Evolutionary conservation across 805 yeast species (phyloP), one percentile per base, ranked within the genome.

Genomic region (Martiniozyma abietophila): DNA sequence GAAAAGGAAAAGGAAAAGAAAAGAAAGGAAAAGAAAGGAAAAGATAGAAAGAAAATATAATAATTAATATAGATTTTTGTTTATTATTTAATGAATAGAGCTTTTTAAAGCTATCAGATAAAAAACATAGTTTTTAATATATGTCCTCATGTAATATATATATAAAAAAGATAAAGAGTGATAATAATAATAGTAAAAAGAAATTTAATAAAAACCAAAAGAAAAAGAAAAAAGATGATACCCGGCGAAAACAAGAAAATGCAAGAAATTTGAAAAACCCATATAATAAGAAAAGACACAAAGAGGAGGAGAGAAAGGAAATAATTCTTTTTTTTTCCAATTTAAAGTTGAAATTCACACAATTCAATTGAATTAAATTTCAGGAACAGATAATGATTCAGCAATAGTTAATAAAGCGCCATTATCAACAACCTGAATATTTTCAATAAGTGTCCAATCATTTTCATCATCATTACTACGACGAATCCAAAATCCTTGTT

Each of bases 321-420:
- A n/a, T n/a, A n/a, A n/a, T n/a, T n/a, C n/a, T n/a, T n/a, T n/a
- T n/a, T n/a, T n/a, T n/a, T n/a, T n/a, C n/a, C n/a, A n/a, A n/a
- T n/a, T n/a, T n/a, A n/a, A n/a, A n/a, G n/a, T n/a, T n/a, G n/a
- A n/a, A n/a, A 10, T 11, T 22, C 10, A 22, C 10, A 22, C 8
- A 22, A 34, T 15, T 14, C 3, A 17, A 18, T 19, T 11, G 8
- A 9, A 35, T 18, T 15, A 25, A 30, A 49, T 48, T 25, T 45
- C 56, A n/a, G 66, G 67, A 61, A 59, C 56, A 8, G 54, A 46
- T 18, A 64, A 44, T 18, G 62, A 46, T 34, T 56, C 51, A 25
- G 56, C 59, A 28, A 69, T 55, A 5, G 64, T 49, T 34, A 69
- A 47, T 16, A 69, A 50, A 8, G 65, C 71, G 39, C 76, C 76